phyloP scores from a whole-genome alignment of 2,329 filamentous ascomycete genomes.

The Beauveria australis region DNA sequence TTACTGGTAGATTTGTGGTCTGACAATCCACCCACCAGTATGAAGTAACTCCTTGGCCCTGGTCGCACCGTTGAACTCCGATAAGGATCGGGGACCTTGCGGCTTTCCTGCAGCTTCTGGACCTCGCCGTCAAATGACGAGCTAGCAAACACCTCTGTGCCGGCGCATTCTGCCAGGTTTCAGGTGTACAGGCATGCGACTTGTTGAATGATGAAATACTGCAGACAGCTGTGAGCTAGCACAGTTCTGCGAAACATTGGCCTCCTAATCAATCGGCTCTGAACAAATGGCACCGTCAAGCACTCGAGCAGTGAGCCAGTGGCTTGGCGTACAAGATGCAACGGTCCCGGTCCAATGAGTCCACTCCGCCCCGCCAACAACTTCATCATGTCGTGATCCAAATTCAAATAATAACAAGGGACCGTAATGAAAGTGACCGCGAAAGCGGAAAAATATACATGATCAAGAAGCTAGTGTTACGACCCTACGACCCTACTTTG shows the following conservation, averaged over 20 bases:
- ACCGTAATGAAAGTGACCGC: background rate
- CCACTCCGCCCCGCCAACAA: background rate
- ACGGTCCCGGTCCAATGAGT: background rate
- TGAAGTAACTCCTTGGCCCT: background rate
- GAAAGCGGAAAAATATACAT: background rate
- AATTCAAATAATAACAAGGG: background rate
- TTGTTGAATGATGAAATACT: background rate
- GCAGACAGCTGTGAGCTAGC: background rate
- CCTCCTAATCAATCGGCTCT: no score
- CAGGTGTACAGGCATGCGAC: background rate
- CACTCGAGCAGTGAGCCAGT: background rate
- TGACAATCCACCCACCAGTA: conserved; percentile 1
- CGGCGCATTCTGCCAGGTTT: background rate
- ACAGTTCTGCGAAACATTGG: background rate
- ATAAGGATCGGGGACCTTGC: conserved; percentile 8
- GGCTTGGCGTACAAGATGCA: background rate
- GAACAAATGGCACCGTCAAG: background rate
- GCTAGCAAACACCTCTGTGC: background rate
- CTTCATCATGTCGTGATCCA: background rate
- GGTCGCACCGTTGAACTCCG: background rate
- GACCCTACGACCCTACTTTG: background rate
- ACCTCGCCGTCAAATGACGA: background rate
- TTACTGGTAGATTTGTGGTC: background rate
- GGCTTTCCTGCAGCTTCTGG: background rate
- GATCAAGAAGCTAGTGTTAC: background rate